phyloP scores from a whole-genome alignment of 2,329 filamentous ascomycete species.

The Ophiocordyceps australis region DNA sequence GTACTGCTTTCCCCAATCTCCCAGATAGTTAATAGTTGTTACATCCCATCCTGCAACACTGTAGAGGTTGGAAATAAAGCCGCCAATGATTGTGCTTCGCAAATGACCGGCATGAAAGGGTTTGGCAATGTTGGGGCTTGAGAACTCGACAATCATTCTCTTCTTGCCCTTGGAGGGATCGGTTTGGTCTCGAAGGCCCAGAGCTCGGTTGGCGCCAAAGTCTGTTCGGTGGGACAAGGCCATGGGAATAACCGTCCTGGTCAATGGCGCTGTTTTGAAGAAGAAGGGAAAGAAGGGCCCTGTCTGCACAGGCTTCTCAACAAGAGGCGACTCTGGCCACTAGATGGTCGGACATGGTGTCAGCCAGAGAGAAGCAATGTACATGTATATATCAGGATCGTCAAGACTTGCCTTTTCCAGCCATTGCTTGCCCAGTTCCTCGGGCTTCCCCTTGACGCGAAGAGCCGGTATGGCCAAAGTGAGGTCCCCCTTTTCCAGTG shows the following conservation, averaged over 20 bases:
- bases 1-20: slow-evolving; percentile 58
- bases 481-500: slow-evolving; percentile 3
- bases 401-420: slow-evolving; percentile 3
- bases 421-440: slow-evolving; percentile 3
- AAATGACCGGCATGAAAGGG: slow-evolving; percentile 55
- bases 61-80: slow-evolving; percentile 49
- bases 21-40: slow-evolving; percentile 50
- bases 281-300: slow-evolving; percentile 3
- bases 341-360: not conserved
- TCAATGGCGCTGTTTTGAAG: slow-evolving; percentile 2
- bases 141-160: slow-evolving; percentile 47
- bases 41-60: slow-evolving; percentile 50
- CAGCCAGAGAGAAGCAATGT: no score
- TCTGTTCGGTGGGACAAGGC: slow-evolving; percentile 2
- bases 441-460: slow-evolving; percentile 3
- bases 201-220: slow-evolving; percentile 2
- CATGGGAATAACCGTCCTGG: slow-evolving; percentile 3
- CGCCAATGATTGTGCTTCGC: slow-evolving; percentile 52
- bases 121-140: slow-evolving; percentile 56
- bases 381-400: no score
- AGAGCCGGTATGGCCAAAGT: slow-evolving; percentile 3
- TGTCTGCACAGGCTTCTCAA: slow-evolving; percentile 3
- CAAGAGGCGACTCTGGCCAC: slow-evolving; percentile 4
- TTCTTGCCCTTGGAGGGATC: slow-evolving; percentile 2
- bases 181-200: slow-evolving; percentile 3